These are phyloP conservation scores for Furcasterigmium furcatum DNA, from an alignment of 2,329 filamentous ascomycete genomes.

Conservation along the genomic window DNA sequence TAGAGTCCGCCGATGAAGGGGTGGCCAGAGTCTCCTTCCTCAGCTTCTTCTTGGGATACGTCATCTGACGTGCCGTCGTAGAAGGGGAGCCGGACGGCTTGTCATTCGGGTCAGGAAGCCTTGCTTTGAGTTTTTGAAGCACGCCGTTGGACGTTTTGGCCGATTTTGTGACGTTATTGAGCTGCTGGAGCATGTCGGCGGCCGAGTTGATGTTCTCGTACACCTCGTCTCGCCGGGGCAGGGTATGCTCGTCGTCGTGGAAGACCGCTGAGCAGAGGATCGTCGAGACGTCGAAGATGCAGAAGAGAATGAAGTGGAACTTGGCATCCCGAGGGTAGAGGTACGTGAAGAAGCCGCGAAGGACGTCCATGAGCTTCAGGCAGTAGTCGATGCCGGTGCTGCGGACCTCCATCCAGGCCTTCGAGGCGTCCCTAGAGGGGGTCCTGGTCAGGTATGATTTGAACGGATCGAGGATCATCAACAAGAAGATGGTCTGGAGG, in stretches of 20 bases:
- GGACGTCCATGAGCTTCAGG: constrained; percentile 36
- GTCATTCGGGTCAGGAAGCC: too few relatives aligned
- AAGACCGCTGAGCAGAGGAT: constrained; percentile 48
- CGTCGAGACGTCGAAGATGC: constrained; percentile 48
- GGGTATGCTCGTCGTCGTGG: constrained; percentile 38
- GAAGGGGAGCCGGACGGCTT: too few relatives aligned
- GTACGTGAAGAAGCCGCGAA: constrained; percentile 38
- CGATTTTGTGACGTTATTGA: constrained; percentile 24
- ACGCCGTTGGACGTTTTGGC: constrained; percentile 27
- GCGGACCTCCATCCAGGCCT: not conserved
- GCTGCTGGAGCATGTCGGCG: constrained; percentile 26
- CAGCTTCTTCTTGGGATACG: too few relatives aligned
- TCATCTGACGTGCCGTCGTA: too few relatives aligned
- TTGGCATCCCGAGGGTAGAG: constrained; percentile 42
- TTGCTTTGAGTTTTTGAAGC: constrained; percentile 9
- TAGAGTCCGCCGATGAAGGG: too few relatives aligned
- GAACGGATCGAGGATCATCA: not conserved
- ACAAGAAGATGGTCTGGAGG: constrained; percentile 27
- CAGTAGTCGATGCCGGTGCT: constrained; percentile 35
- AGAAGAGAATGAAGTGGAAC: constrained; percentile 46
- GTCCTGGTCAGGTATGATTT: not conserved
- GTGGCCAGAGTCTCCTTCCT: too few relatives aligned
- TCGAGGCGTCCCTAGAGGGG: not conserved
- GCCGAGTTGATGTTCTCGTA: constrained; percentile 32
- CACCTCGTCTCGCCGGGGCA: constrained; percentile 37